Conservation (phyloP, 768 basidiomycete species). For the Boletus barrowsii region DNA sequence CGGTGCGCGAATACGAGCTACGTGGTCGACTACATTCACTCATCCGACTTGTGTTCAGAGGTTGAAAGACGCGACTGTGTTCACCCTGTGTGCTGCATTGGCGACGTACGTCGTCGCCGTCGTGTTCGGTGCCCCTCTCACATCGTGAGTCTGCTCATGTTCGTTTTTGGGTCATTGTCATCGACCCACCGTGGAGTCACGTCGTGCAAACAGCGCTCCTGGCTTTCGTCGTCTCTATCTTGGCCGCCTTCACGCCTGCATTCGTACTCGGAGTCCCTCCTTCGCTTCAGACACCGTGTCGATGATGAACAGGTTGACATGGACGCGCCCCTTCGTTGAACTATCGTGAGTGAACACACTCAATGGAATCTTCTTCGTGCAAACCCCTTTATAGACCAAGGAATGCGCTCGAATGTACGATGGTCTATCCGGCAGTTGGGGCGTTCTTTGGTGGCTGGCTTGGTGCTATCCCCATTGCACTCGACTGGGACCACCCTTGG, state of each 20-base stretch:
- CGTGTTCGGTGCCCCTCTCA: conserved; percentile 73
- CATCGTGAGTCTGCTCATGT: conserved; percentile 40
- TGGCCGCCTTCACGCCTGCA: conserved; percentile 64
- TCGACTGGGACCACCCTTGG: conserved; percentile 98
- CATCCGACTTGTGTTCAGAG: conserved; percentile 37
- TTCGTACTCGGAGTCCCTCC: conserved; percentile 63
- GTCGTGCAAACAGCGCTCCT: conserved; percentile 62
- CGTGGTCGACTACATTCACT: not conserved
- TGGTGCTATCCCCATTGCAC: conserved; percentile 79
- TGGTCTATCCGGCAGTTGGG: conserved; percentile 78
- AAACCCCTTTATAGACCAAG: conserved; percentile 39
- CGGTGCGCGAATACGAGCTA: conserved; percentile 33
- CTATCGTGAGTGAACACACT: conserved; percentile 57
- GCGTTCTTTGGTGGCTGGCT: conserved; percentile 74
- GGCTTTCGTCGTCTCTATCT: conserved; percentile 61
- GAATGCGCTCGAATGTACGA: conserved; percentile 69
- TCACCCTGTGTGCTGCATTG: conserved; percentile 50
- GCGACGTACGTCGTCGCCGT: conserved; percentile 50
- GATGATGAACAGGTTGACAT: conserved; percentile 57
- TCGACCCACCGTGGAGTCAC: conserved; percentile 38
- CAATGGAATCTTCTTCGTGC: not conserved
- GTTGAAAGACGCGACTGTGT: conserved; percentile 46
- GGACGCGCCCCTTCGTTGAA: conserved; percentile 80
- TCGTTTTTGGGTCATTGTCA: not conserved
- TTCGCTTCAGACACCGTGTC: conserved; percentile 41